A percentile compares a stretch with the other conserved stretches of the same genome.
phyloP scores from a whole-genome alignment of 2,329 filamentous ascomycete genomes.

The Fusarium azukiicola region DNA sequence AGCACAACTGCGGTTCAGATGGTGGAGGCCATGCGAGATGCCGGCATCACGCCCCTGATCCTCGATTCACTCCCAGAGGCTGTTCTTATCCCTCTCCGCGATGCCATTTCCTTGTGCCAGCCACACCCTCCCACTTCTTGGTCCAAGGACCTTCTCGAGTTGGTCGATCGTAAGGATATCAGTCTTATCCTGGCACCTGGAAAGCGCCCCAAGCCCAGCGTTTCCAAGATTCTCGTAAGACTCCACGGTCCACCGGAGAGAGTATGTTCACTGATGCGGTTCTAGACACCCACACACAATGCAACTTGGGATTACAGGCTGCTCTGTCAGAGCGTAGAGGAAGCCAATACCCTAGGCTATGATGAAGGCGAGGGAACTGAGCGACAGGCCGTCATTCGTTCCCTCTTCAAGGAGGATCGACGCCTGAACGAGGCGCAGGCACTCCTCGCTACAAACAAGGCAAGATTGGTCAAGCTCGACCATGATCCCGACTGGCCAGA shows the following conservation, averaged over 20 bases:
- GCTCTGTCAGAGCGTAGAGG: conserved; percentile 86
- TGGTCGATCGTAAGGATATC: conserved; percentile 92
- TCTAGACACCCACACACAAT: conserved; percentile 80
- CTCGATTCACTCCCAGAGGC: conserved; percentile 93
- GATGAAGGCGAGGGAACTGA: conserved; percentile 92
- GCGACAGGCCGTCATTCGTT: conserved; percentile 89
- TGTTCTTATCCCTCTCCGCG: conserved; percentile 89
- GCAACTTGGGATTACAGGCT: conserved; percentile 87
- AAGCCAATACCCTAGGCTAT: conserved; percentile 78
- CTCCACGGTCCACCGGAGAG: background rate
- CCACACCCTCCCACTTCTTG: conserved; percentile 89
- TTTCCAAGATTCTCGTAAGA: conserved; percentile 68
- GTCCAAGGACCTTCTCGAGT: conserved; percentile 84
- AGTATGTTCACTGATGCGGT: conserved; percentile 50
- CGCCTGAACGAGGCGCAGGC: conserved; percentile 92
- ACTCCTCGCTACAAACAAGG: conserved; percentile 91
- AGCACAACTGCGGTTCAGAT: conserved; percentile 78
- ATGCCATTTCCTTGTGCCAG: conserved; percentile 92
- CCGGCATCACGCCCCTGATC: conserved; percentile 83
- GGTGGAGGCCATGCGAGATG: conserved; percentile 87
- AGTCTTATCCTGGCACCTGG: conserved; percentile 79
- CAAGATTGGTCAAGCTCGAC: conserved; percentile 88
- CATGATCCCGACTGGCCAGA: conserved; percentile 90
- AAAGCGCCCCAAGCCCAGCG: conserved; percentile 55
- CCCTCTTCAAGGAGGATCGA: conserved; percentile 95